phyloP scores from a whole-genome alignment of 208 protist species.

The Leishmania major region DNA sequence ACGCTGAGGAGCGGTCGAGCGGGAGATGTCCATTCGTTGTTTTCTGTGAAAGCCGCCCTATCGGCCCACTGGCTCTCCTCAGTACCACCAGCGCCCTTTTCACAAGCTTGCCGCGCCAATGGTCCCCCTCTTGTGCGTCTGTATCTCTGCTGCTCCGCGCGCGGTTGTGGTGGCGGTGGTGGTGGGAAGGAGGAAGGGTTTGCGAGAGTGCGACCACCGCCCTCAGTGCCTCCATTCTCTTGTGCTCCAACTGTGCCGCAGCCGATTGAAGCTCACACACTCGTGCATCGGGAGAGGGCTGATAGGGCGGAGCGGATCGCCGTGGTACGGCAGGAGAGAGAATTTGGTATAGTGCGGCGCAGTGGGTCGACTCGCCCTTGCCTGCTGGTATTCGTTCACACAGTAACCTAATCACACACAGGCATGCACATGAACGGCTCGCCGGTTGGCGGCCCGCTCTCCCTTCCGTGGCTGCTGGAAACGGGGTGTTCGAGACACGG shows the following conservation, averaged over 20 bases:
- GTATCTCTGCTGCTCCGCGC: not conserved
- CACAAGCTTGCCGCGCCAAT: not conserved
- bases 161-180: not conserved
- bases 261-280: not conserved
- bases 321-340: not conserved
- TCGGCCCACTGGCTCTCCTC: not conserved
- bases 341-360: not conserved
- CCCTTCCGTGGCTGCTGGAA: not conserved
- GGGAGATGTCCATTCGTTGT: too few species aligned
- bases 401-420: not conserved
- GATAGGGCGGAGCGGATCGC: not conserved
- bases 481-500: too few species aligned
- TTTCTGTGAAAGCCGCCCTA: not conserved
- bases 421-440: too few species aligned
- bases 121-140: not conserved
- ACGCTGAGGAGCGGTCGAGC: constrained; percentile 24
- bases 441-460: not conserved
- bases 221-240: not conserved
- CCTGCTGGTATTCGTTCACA: not conserved
- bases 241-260: not conserved
- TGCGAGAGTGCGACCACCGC: not conserved
- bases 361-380: not conserved
- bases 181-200: not conserved
- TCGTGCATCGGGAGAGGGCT: not conserved
- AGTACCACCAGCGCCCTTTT: too few species aligned